These are phyloP conservation scores for Starmerella bombi DNA, from an alignment of 805 yeast species.

Conservation along the genomic window DNA sequence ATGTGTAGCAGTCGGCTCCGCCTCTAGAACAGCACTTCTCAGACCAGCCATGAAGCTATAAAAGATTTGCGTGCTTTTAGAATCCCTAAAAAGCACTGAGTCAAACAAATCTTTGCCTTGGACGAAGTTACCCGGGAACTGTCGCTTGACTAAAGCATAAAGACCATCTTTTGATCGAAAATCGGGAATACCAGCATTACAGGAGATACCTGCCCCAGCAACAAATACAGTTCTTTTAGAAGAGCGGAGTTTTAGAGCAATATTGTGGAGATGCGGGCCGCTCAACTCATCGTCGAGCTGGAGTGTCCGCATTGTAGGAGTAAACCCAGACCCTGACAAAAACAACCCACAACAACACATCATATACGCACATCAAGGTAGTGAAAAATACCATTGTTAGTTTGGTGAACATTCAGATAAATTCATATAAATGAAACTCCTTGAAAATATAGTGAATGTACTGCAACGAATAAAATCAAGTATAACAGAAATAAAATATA, in stretches of 20 bases:
- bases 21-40: conserved; percentile 47
- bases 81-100: conserved; percentile 61
- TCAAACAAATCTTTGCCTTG: conserved; percentile 90
- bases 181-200: conserved; percentile 96
- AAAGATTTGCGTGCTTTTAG: conserved; percentile 54
- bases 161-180: conserved; percentile 76
- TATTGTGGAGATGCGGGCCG: conserved; percentile 10
- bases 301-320: conserved; percentile 16
- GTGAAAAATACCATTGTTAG: too few species aligned
- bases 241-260: conserved; percentile 15
- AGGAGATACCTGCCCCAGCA: conserved; percentile 94
- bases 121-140: conserved; percentile 46
- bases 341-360: not conserved
- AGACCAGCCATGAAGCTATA: conserved; percentile 80
- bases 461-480: too few species aligned
- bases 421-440: too few species aligned
- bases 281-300: conserved; percentile 11
- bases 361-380: not conserved
- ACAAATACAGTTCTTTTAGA: conserved; percentile 38
- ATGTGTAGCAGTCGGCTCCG: conserved; percentile 77
- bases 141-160: conserved; percentile 55
- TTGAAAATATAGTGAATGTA: too few species aligned
- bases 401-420: too few species aligned
- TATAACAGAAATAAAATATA: too few species aligned
- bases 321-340: not conserved